Conservation (phyloP, 768 basidiomycete genomes). For the Suillus placidus region DNA sequence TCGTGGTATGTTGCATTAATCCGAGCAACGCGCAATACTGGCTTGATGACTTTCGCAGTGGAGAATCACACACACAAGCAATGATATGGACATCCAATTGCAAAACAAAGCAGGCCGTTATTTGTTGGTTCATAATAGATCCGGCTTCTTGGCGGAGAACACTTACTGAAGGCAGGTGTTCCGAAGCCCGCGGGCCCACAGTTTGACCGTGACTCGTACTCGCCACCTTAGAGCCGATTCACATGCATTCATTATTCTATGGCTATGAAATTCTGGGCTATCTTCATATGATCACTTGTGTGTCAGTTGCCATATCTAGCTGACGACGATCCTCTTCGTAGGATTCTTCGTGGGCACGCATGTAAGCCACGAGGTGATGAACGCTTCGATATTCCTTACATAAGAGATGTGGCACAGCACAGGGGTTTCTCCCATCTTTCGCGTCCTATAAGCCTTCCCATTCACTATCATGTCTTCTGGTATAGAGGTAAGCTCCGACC, state of each 20-base stretch:
- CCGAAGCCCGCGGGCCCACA: background rate
- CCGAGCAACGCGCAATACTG: background rate
- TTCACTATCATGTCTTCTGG: background rate
- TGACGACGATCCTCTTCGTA: background rate
- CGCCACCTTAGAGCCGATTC: background rate
- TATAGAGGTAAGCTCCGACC: background rate
- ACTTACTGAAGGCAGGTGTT: background rate
- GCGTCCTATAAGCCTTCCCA: background rate
- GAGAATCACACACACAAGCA: background rate
- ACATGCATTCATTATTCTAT: background rate
- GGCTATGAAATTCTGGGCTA: background rate
- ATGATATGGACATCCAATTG: background rate
- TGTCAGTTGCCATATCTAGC: background rate
- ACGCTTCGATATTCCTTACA: background rate
- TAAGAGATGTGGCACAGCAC: conserved; percentile 2
- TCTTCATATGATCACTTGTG: background rate
- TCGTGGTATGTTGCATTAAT: background rate
- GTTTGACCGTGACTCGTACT: background rate
- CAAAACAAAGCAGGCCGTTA: background rate
- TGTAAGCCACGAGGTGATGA: background rate
- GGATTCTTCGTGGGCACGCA: background rate
- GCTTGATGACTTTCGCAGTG: background rate
- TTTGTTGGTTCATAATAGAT: background rate
- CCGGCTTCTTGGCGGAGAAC: background rate
- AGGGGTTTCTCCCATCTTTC: conserved; percentile 3